A percentile compares a stretch with the other conserved stretches of the same genome.
Conservation (phyloP, 2,329 filamentous ascomycete species). For the Botryotinia narcissicola region DNA sequence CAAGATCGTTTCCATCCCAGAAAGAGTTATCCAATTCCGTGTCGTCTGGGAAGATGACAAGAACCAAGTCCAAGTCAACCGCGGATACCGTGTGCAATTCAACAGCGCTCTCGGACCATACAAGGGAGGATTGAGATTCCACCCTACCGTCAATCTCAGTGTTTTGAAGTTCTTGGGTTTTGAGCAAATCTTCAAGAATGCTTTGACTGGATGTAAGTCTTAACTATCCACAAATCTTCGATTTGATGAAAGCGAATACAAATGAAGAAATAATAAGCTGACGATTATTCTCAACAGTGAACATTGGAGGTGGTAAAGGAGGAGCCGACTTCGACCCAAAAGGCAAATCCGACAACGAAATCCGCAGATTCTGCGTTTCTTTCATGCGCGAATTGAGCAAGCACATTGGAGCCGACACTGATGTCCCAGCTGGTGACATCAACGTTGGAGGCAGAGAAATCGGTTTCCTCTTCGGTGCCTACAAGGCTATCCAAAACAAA, state of each 20-base stretch:
- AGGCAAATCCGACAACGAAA: constrained; percentile 96
- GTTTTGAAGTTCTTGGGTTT: constrained; percentile 97
- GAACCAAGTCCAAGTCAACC: constrained; percentile 85
- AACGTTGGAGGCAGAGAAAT: constrained; percentile 91
- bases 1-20: constrained; percentile 81
- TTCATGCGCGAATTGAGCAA: constrained; percentile 96
- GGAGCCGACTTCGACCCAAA: constrained; percentile 99
- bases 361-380: constrained; percentile 90
- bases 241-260: background rate
- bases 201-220: constrained; percentile 81
- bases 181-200: constrained; percentile 99
- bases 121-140: constrained; percentile 95
- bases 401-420: constrained; percentile 94
- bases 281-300: constrained; percentile 51
- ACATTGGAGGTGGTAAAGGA: constrained; percentile 97
- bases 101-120: constrained; percentile 96
- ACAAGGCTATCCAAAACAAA: constrained; percentile 81
- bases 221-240: background rate
- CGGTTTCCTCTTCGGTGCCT: constrained; percentile 91
- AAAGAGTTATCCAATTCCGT: constrained; percentile 96
- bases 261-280: constrained; percentile 10
- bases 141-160: constrained; percentile 79
- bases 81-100: constrained; percentile 95
- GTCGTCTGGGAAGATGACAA: constrained; percentile 97
- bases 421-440: constrained; percentile 96